These are phyloP conservation scores for Flaveria trinervia DNA, from an alignment of 129 eudicot genomes.

Conservation along the genomic window DNA sequence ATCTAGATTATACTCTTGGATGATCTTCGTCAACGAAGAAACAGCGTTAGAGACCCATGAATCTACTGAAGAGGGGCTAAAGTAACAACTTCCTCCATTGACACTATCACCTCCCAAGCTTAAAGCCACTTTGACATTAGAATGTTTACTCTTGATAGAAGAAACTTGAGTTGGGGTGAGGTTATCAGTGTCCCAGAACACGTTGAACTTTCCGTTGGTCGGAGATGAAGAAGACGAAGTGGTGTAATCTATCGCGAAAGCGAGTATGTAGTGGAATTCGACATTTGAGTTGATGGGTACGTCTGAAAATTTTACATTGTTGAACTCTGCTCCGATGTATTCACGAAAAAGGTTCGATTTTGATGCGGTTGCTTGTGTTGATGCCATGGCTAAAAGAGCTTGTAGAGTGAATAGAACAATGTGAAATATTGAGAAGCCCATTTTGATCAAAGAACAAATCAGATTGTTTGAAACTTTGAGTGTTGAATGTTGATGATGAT, in stretches of 20 bases:
- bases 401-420: conserved; percentile 40
- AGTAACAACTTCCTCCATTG: conserved; percentile 51
- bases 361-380: conserved; percentile 29
- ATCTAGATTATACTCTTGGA: conserved; percentile 61
- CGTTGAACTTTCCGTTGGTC: conserved; percentile 66
- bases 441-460: conserved; percentile 23
- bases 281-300: conserved; percentile 62
- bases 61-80: conserved; percentile 50
- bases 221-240: conserved; percentile 59
- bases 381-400: conserved; percentile 31
- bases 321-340: conserved; percentile 76
- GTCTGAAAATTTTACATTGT: conserved; percentile 60
- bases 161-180: conserved; percentile 59
- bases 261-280: conserved; percentile 72
- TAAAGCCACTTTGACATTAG: conserved; percentile 67
- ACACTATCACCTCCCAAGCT: conserved; percentile 84
- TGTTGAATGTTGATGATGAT: conserved; percentile 3
- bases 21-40: conserved; percentile 57
- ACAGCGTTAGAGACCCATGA: conserved; percentile 79
- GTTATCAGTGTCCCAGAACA: conserved; percentile 70
- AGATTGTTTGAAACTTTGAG: conserved; percentile 25
- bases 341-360: conserved; percentile 64
- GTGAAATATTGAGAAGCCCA: conserved; percentile 40
- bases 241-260: conserved; percentile 78
- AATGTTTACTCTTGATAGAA: conserved; percentile 53